Conservation (phyloP, 1,284 basidiomycete species). For the Pseudozyma thailandica region DNA sequence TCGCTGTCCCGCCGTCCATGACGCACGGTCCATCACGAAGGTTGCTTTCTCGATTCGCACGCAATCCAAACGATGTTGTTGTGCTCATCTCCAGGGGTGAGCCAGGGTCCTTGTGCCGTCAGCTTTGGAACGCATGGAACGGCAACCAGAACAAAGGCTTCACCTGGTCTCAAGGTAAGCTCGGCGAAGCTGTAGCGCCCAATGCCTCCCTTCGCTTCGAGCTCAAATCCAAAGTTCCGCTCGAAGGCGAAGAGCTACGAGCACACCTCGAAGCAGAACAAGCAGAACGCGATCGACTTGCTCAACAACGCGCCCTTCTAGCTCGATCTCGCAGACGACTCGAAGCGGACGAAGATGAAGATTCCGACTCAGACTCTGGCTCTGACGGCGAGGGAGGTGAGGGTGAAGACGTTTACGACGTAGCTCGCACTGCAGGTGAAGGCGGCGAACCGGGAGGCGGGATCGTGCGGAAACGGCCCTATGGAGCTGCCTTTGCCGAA, state of each 20-base stretch:
- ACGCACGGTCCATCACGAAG: conserved; percentile 90
- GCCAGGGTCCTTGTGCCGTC: conserved; percentile 80
- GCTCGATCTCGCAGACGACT: conserved; percentile 83
- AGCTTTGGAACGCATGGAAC: conserved; percentile 89
- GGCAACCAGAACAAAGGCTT: conserved; percentile 79
- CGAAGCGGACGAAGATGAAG: conserved; percentile 76
- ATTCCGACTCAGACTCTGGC: conserved; percentile 71
- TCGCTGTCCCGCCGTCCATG: conserved; percentile 89
- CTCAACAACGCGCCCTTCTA: conserved; percentile 84
- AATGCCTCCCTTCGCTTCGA: conserved; percentile 65
- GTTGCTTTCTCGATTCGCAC: conserved; percentile 85
- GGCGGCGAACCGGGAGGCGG: conserved; percentile 13
- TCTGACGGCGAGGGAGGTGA: conserved; percentile 72
- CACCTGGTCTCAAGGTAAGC: conserved; percentile 83
- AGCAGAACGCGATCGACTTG: conserved; percentile 83
- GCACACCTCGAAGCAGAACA: conserved; percentile 81
- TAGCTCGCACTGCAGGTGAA: conserved; percentile 20
- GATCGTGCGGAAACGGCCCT: conserved; percentile 27
- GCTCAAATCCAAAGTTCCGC: conserved; percentile 85
- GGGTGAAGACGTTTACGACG: conserved; percentile 70
- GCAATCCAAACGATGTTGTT: conserved; percentile 72
- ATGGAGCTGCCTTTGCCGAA: conserved; percentile 31
- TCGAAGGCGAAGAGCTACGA: conserved; percentile 78
- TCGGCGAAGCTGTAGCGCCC: conserved; percentile 77
- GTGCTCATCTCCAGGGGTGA: conserved; percentile 72